Conservation (phyloP, 1,284 basidiomycete species). For the Trichosporon ovoides region DNA sequence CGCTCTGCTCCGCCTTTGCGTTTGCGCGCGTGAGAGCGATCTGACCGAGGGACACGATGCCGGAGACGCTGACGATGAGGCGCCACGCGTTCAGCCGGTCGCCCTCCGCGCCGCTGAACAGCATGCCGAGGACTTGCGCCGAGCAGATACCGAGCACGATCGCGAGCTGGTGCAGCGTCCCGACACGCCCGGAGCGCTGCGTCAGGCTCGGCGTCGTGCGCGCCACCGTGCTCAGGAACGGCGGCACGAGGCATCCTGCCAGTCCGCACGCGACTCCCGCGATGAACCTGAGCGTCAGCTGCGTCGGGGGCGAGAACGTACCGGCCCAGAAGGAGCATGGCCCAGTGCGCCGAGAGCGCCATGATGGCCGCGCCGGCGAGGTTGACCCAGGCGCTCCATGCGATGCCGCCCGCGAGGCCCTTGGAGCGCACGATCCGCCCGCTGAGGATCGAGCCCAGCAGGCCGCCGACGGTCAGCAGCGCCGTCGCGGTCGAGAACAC, state of each 20-base stretch:
- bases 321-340: conserved; percentile 49
- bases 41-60: conserved; percentile 58
- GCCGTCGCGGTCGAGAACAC: conserved; percentile 75
- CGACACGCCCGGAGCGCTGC: conserved; percentile 47
- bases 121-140: conserved; percentile 56
- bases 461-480: conserved; percentile 80
- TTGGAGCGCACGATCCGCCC: conserved; percentile 63
- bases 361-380: conserved; percentile 62
- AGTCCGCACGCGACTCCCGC: conserved; percentile 76
- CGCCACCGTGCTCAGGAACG: conserved; percentile 77
- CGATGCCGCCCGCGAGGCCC: conserved; percentile 51
- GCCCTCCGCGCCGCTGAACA: conserved; percentile 43
- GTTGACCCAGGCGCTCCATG: conserved; percentile 58
- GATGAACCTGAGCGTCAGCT: conserved; percentile 56
- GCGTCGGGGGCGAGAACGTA: conserved; percentile 7
- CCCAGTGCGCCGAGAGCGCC: conserved; percentile 59
- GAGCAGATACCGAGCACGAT: conserved; percentile 78
- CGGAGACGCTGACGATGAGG: conserved; percentile 63
- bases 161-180: conserved; percentile 79
- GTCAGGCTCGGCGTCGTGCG: conserved; percentile 51
- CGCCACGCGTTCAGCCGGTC: conserved; percentile 58
- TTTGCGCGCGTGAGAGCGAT: conserved; percentile 49
- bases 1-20: no score
- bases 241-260: conserved; percentile 79
- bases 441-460: conserved; percentile 70